These are phyloP conservation scores for Monilinia fructigena DNA, from an alignment of 2,329 filamentous ascomycete genomes.

Conservation along the genomic window DNA sequence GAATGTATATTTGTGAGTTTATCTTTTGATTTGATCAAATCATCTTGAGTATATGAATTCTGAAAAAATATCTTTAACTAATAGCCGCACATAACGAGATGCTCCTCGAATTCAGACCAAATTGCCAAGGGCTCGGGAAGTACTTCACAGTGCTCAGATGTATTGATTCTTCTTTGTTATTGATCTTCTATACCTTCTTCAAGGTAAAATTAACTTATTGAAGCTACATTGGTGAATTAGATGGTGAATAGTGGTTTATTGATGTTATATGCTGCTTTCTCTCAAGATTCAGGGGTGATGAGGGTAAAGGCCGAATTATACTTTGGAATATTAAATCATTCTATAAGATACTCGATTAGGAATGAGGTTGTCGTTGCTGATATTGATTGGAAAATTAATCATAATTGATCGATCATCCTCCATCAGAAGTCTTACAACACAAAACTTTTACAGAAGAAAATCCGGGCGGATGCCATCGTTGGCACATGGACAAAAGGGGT, in stretches of 20 bases:
- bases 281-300: conserved; percentile 22
- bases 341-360: no score
- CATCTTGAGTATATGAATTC: conserved; percentile 25
- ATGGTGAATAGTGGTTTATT: conserved; percentile 5
- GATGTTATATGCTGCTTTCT: neutral
- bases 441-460: conserved; percentile 18
- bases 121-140: conserved; percentile 14
- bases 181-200: neutral
- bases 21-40: conserved; percentile 28
- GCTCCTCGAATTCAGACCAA: conserved; percentile 20
- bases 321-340: neutral
- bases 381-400: neutral
- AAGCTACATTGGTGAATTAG: neutral
- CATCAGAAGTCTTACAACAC: conserved; percentile 10
- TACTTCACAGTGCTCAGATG: conserved; percentile 7
- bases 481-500: conserved; percentile 15
- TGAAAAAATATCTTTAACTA: conserved; percentile 6
- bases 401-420: neutral
- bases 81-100: conserved; percentile 16
- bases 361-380: conserved; percentile 5
- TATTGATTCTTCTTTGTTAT: conserved; percentile 8
- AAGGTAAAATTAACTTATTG: neutral
- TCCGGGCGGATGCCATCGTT: conserved; percentile 21
- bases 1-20: conserved; percentile 40
- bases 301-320: neutral